These are phyloP conservation scores for Phialophora macrospora DNA, from an alignment of 2,329 filamentous ascomycete genomes.

Conservation along the genomic window DNA sequence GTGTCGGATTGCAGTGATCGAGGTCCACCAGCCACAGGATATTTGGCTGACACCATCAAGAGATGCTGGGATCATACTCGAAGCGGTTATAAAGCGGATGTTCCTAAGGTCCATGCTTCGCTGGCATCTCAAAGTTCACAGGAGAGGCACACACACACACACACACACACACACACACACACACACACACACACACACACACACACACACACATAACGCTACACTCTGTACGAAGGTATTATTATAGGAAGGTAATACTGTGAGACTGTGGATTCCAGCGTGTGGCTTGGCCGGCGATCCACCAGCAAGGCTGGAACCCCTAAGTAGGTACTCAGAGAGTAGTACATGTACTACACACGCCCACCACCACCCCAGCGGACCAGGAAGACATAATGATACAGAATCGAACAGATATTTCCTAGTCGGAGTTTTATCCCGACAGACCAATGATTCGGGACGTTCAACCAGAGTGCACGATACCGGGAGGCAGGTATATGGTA, in stretches of 20 bases:
- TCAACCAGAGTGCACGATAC: no score
- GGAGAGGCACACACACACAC: no score
- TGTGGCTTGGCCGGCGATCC: background rate
- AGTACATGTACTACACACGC: background rate
- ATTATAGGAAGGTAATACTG: no score
- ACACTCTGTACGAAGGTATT: no score
- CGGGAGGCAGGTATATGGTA: background rate
- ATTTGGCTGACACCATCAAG: background rate
- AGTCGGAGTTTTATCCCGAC: no score
- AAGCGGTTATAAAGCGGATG: background rate
- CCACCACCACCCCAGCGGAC: background rate
- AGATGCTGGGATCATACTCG: background rate
- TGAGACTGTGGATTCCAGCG: no score
- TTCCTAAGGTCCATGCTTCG: background rate
- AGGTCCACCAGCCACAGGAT: background rate
- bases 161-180: no score
- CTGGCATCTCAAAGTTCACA: background rate
- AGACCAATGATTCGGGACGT: no score
- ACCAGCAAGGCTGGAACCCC: background rate
- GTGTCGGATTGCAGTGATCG: background rate
- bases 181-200: no score
- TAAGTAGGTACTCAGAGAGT: background rate
- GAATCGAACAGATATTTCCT: no score
- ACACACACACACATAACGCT: no score
- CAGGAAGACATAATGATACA: no score